Conservation (phyloP, 768 basidiomycete genomes). For the Suillus ampliporus region DNA sequence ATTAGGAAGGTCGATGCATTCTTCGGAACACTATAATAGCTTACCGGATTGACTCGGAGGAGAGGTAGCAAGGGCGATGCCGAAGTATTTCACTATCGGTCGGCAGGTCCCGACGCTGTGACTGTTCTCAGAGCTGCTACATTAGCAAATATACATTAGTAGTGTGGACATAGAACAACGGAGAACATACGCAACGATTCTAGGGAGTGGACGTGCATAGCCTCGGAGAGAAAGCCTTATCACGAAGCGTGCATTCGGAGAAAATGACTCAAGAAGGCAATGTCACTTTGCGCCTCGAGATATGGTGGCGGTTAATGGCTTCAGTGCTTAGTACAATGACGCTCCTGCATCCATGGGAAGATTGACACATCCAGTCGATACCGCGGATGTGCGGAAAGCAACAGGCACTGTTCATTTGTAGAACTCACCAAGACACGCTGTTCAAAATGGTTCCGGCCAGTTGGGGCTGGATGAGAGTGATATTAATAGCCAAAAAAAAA, state of each 20-base stretch:
- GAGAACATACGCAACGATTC: conserved; percentile 9
- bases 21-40: conserved; percentile 13
- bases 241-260: conserved; percentile 20
- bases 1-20: conserved; percentile 10
- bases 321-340: conserved; percentile 7
- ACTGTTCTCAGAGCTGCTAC: background rate
- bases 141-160: conserved; percentile 7
- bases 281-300: conserved; percentile 13
- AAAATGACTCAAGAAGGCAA: conserved; percentile 35
- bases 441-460: conserved; percentile 6
- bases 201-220: conserved; percentile 3
- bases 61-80: conserved; percentile 17
- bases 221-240: conserved; percentile 37
- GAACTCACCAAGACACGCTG: conserved; percentile 2
- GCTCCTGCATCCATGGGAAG: conserved; percentile 32
- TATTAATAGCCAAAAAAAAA: conserved; percentile 7
- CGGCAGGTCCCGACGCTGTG: conserved; percentile 10
- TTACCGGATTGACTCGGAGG: conserved; percentile 19
- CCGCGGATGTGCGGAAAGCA: conserved; percentile 37
- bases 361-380: conserved; percentile 23
- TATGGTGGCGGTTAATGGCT: background rate
- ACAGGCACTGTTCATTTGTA: conserved; percentile 12
- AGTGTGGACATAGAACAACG: conserved; percentile 9
- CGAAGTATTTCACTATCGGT: conserved; percentile 21
- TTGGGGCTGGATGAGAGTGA: background rate